These are phyloP conservation scores for Cryptosporidium ubiquitum DNA, from an alignment of 169 alveolate genomes.

Conservation along the genomic window DNA sequence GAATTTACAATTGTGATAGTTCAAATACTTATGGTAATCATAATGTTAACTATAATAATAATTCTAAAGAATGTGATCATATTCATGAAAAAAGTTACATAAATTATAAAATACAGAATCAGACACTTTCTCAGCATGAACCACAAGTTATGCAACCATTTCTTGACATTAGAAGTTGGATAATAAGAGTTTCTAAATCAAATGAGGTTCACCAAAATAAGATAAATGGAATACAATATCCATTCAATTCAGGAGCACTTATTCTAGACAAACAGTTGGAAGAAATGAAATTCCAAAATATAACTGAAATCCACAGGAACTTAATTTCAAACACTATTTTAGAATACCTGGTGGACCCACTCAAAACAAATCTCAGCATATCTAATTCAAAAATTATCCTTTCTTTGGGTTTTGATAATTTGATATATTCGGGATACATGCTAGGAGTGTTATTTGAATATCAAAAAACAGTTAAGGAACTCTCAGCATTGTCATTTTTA, in stretches of 20 bases:
- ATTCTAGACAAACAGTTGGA: slow-evolving; percentile 25
- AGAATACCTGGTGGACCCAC: slow-evolving; percentile 31
- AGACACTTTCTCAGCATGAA: neutral
- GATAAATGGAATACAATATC: neutral
- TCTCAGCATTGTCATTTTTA: slow-evolving; percentile 22
- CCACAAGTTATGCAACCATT: slow-evolving; percentile 34
- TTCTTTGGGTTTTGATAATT: slow-evolving; percentile 57
- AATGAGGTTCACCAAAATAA: neutral
- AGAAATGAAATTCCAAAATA: neutral
- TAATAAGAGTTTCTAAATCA: neutral
- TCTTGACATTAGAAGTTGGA: slow-evolving; percentile 23
- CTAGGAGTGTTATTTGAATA: slow-evolving; percentile 9
- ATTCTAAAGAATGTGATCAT: neutral
- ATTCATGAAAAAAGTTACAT: neutral
- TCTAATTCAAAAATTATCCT: slow-evolving; percentile 1
- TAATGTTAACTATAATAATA: neutral
- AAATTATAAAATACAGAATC: neutral
- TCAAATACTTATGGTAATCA: neutral
- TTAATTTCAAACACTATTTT: slow-evolving; percentile 27
- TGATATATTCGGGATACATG: slow-evolving; percentile 61
- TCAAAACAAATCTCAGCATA: slow-evolving; percentile 4
- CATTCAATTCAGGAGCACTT: neutral
- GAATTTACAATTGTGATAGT: neutral
- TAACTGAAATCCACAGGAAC: neutral
- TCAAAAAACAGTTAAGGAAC: slow-evolving; percentile 14